Percentiles rank a stretch among this genome's conserved stretches.
Evolutionary conservation across 371 early-diverging fungal genomes (phyloP).

Genomic region (Mucor mucedo): DNA sequence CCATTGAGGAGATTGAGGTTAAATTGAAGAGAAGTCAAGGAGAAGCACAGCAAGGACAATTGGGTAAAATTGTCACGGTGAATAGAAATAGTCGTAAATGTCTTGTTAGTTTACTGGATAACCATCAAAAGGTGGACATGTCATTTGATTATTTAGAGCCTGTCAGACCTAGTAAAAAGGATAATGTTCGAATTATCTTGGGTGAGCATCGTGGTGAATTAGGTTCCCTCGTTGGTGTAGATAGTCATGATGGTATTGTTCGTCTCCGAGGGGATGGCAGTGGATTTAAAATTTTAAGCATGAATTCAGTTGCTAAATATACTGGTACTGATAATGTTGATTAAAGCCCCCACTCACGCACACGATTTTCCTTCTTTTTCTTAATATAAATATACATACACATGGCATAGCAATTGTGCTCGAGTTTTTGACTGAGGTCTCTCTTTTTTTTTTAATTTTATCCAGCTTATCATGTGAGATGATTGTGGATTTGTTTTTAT

Average conservation of each 20-base stretch:
- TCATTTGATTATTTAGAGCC: constrained; percentile 64
- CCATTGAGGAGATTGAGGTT: constrained; percentile 72
- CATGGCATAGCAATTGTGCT: background rate
- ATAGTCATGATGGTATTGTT: constrained; percentile 84
- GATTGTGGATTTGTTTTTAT: background rate
- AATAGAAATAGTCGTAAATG: constrained; percentile 53
- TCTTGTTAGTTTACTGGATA: constrained; percentile 37
- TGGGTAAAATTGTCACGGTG: constrained; percentile 56
- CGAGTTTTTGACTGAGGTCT: background rate
- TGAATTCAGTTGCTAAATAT: constrained; percentile 68
- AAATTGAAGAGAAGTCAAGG: constrained; percentile 40
- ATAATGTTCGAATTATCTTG: constrained; percentile 74
- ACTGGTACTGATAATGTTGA: constrained; percentile 34
- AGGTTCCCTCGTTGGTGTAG: constrained; percentile 82
- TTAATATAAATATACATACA: background rate
- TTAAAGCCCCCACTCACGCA: constrained; percentile 4
- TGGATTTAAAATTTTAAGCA: constrained; percentile 68
- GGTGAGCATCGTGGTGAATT: constrained; percentile 75
- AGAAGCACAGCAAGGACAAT: constrained; percentile 46
- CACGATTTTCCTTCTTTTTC: background rate
- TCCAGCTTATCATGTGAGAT: too few relatives aligned
- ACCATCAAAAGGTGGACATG: constrained; percentile 39
- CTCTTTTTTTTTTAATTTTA: background rate
- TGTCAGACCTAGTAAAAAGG: constrained; percentile 79
- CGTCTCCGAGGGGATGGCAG: constrained; percentile 61